Conservation (phyloP, 2,329 filamentous ascomycete species). For the Penicillium hordei region DNA sequence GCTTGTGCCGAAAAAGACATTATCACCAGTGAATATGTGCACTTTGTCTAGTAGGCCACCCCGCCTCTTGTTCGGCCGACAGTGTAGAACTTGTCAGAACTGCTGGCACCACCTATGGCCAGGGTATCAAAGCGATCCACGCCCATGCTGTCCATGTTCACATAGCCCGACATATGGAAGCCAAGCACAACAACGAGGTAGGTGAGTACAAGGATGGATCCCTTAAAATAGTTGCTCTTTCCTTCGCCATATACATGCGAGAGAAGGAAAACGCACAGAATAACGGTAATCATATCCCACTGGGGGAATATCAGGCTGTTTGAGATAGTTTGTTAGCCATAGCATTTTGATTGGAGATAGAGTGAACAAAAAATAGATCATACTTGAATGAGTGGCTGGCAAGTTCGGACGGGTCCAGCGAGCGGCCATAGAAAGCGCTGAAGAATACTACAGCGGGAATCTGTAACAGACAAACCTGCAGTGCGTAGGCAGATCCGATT, state of each 20-base stretch:
- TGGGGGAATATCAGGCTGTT: constrained; percentile 86
- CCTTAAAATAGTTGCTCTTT: constrained; percentile 99
- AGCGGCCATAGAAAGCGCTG: constrained; percentile 70
- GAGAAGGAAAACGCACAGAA: constrained; percentile 90
- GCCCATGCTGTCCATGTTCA: constrained; percentile 52
- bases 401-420: constrained; percentile 56
- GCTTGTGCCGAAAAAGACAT: background rate
- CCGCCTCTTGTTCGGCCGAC: constrained; percentile 41
- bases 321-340: constrained; percentile 17
- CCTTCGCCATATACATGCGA: constrained; percentile 98
- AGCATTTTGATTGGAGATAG: background rate
- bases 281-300: constrained; percentile 98
- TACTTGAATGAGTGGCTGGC: constrained; percentile 55
- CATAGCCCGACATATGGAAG: constrained; percentile 79
- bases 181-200: constrained; percentile 90
- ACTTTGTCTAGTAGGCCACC: constrained; percentile 32
- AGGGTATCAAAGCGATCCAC: constrained; percentile 50
- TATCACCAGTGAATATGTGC: background rate
- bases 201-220: constrained; percentile 86
- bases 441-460: constrained; percentile 91
- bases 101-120: constrained; percentile 38
- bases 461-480: constrained; percentile 93
- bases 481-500: constrained; percentile 92
- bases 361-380: constrained; percentile 18
- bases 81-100: constrained; percentile 43